These are phyloP conservation scores for Sonneratia caseolaris DNA, from an alignment of 345 rosid genomes.

Conservation along the genomic window DNA sequence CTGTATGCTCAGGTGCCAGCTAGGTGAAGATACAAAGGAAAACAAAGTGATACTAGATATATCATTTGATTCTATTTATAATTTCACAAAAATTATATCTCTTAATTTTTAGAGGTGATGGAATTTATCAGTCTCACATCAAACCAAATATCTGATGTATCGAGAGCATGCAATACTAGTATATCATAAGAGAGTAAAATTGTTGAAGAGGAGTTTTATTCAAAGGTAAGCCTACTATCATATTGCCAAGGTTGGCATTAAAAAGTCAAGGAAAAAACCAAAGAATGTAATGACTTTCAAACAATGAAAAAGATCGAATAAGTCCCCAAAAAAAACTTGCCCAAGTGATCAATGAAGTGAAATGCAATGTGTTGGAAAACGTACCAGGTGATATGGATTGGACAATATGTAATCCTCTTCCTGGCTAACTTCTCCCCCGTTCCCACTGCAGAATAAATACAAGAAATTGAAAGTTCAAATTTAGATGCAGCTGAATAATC, in stretches of 20 bases:
- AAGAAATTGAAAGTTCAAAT: conserved; percentile 12
- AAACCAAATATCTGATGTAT: neutral
- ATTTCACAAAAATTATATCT: neutral
- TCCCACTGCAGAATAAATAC: conserved; percentile 44
- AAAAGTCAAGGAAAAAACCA: neutral
- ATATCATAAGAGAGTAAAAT: neutral
- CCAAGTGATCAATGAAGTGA: neutral
- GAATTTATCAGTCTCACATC: neutral
- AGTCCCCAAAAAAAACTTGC: neutral
- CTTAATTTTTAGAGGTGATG: too few relatives aligned
- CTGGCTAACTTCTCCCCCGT: conserved; percentile 56
- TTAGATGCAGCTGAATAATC: conserved; percentile 6
- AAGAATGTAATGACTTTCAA: neutral
- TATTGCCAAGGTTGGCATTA: too few relatives aligned
- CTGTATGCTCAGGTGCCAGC: neutral
- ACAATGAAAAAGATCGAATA: neutral
- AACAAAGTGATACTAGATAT: neutral
- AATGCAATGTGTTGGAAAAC: conserved; percentile 2
- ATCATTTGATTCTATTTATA: neutral
- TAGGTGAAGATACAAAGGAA: neutral
- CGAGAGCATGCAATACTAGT: neutral
- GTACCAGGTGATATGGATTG: conserved; percentile 94
- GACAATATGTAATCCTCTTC: conserved; percentile 91
- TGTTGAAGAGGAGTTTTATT: too few relatives aligned
- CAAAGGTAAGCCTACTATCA: too few relatives aligned